Base-by-base conservation (phyloP, 257 asterid species). In the Linderniella brevidens region DNA sequence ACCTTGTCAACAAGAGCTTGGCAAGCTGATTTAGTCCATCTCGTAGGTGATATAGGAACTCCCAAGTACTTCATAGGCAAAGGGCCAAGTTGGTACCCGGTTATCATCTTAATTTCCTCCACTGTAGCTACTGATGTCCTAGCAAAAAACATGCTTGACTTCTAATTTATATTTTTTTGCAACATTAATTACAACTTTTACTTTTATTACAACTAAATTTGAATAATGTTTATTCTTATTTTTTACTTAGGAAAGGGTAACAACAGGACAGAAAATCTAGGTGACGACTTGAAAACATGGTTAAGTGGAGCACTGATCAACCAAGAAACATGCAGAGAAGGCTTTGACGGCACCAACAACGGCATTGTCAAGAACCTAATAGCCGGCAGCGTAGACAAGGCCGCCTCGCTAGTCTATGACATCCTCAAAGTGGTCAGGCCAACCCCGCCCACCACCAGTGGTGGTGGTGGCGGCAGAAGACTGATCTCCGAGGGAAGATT, bases 301-400 rank as follows among this genome's bases (percentile, higher is more conserved):
- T 48, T 76, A 17, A 75, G 77, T 52, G 74, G 72, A 17, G 79
- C 76, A 10, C 47, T 79, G 2, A 43, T 48, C 14, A 75, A 75
- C 48, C 86, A 70, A 63, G 82, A 72, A 18, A 69, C 86, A 5
- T 79, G 86, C 66, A 46, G 37, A 13, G 77, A 75, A 50, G 82
- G 77, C 12, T 6, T 86, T 29, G 82, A 72, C 0, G 94, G 80
- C 16, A 74, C 92, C 8, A 58, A 25, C 32, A 25, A 69, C 40
- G 57, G 72, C n/a, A 13, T 75, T 14, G 63, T 77, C 48, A 74
- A 70, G 32, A 53, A 11, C 49, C 15, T 75, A 45, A 71, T 86
- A 0, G 59, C 74, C 13, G 75, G 70, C 10, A 60, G 69, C 73
- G 67, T 86, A 12, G 70, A 65, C 65, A 71, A 72, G 55, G 57